phyloP scores from a whole-genome alignment of 2,329 filamentous ascomycete genomes.

The Rhynchosporium agropyri region DNA sequence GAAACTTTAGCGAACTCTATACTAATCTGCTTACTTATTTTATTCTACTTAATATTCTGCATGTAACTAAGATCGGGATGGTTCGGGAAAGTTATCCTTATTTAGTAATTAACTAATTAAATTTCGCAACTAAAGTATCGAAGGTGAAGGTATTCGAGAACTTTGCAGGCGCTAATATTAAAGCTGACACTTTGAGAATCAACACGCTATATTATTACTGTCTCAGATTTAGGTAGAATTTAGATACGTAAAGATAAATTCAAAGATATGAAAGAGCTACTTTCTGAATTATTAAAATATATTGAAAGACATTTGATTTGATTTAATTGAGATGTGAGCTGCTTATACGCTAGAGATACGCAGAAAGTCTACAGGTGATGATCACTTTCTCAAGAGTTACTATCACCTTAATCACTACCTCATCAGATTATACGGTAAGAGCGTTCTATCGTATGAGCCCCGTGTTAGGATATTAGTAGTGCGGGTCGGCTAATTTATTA shows the following conservation, averaged over 20 bases:
- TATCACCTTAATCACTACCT: too few relatives aligned
- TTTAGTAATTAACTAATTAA: slow-evolving; percentile 10
- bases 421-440: too few relatives aligned
- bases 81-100: not conserved
- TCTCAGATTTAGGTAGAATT: not conserved
- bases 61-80: not conserved
- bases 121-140: slow-evolving; percentile 10
- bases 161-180: not conserved
- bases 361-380: too few relatives aligned
- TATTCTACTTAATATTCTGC: slow-evolving; percentile 12
- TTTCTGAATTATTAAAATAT: not conserved
- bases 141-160: slow-evolving; percentile 4
- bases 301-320: not conserved
- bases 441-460: too few relatives aligned
- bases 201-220: slow-evolving; percentile 6
- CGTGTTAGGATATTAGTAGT: too few relatives aligned
- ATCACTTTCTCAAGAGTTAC: too few relatives aligned
- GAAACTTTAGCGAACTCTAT: slow-evolving; percentile 10
- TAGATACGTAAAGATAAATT: not conserved
- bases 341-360: too few relatives aligned
- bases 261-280: slow-evolving; percentile 4
- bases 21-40: slow-evolving; percentile 1
- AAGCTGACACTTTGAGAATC: slow-evolving; percentile 15
- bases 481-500: too few relatives aligned
- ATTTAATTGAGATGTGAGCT: not conserved